phyloP scores from a whole-genome alignment of 2,329 filamentous ascomycete species.

The Fusarium globosum region DNA sequence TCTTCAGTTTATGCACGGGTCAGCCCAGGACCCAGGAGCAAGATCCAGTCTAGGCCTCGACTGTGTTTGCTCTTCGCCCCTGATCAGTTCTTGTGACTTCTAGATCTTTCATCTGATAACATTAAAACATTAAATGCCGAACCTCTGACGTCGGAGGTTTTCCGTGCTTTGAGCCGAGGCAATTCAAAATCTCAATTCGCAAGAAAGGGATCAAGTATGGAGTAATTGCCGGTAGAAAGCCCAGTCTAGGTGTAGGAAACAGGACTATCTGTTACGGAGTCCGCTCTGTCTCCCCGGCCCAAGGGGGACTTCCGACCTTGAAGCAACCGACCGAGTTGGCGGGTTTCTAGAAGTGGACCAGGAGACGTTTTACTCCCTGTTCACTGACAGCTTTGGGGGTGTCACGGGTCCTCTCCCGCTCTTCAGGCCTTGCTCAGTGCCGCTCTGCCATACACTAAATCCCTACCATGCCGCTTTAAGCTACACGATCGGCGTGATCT shows the following conservation, averaged over 20 bases:
- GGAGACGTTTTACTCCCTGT: slow-evolving; percentile 18
- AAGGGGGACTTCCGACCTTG: slow-evolving; percentile 34
- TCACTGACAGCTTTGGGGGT: slow-evolving; percentile 13
- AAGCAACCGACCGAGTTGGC: slow-evolving; percentile 41
- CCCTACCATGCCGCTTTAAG: slow-evolving; percentile 28
- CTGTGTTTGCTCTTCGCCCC: slow-evolving; percentile 4
- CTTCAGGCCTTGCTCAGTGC: slow-evolving; percentile 20
- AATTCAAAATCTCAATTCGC: slow-evolving; percentile 23
- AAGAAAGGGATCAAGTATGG: slow-evolving; percentile 19
- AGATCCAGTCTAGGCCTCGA: not conserved
- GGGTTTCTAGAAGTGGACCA: slow-evolving; percentile 38
- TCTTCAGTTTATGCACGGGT: slow-evolving; percentile 14
- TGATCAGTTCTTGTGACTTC: slow-evolving; percentile 25
- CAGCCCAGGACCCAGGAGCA: slow-evolving; percentile 7
- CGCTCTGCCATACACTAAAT: slow-evolving; percentile 11
- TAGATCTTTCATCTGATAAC: slow-evolving; percentile 18
- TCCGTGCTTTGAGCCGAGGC: slow-evolving; percentile 38
- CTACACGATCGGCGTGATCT: slow-evolving; percentile 2
- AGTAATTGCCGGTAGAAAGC: slow-evolving; percentile 10
- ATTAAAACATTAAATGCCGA: slow-evolving; percentile 1
- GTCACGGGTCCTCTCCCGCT: slow-evolving; percentile 31
- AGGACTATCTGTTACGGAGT: slow-evolving; percentile 23
- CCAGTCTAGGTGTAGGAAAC: slow-evolving; percentile 13
- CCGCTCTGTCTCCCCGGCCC: slow-evolving; percentile 34
- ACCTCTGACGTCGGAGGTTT: slow-evolving; percentile 20